phyloP scores from a whole-genome alignment of 805 yeast genomes.

The Schizosaccharomyces pombe region DNA sequence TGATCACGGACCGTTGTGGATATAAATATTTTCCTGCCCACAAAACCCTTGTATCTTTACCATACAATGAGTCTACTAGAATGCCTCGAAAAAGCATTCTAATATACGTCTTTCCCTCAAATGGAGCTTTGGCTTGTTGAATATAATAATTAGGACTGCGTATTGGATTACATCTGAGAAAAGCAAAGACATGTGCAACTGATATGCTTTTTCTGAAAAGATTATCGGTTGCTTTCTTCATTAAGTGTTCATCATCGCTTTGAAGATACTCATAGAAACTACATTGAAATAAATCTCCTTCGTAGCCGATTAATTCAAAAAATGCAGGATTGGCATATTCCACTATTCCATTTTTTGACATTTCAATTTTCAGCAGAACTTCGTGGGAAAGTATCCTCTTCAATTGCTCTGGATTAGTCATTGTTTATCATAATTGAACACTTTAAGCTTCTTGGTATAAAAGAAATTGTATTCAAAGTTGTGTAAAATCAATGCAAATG shows the following conservation, averaged over 20 bases:
- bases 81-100: background rate
- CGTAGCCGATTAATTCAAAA: background rate
- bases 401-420: background rate
- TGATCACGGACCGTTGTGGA: background rate
- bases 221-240: no score
- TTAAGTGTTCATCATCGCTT: no score
- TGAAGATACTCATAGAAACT: no score
- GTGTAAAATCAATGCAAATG: no score
- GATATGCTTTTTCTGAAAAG: no score
- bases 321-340: background rate
- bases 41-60: background rate
- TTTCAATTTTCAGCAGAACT: background rate
- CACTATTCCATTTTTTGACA: background rate
- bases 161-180: no score
- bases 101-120: background rate
- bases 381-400: background rate
- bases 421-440: no score
- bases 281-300: no score
- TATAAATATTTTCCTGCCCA: background rate
- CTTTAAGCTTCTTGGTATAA: no score
- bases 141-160: no score
- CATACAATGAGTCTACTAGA: background rate
- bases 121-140: background rate
- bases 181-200: no score
- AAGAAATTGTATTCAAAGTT: no score